Conservation (phyloP, 2,329 filamentous ascomycete species). For the Beauveria scarabaeidicola region DNA sequence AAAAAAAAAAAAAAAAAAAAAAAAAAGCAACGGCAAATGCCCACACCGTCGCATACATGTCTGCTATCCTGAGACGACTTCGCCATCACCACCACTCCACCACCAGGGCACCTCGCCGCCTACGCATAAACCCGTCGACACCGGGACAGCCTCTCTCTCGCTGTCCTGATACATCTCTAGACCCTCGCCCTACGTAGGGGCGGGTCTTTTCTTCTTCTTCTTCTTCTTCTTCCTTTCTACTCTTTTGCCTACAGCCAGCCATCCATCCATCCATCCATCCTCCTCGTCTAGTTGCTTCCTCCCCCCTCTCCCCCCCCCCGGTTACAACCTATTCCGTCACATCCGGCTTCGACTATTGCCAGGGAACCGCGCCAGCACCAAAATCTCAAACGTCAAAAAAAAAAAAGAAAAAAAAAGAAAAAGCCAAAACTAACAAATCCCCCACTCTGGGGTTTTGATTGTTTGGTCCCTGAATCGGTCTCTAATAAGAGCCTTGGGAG, state of each 20-base stretch:
- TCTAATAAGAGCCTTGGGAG: neutral
- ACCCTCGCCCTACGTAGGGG: neutral
- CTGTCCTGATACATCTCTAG: neutral
- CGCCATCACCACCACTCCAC: neutral
- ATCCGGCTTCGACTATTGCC: neutral
- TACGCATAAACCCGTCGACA: neutral
- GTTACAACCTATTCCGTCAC: neutral
- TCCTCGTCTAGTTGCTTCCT: neutral
- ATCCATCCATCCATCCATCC: too few species aligned
- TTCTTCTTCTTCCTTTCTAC: neutral
- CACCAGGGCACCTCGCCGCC: neutral
- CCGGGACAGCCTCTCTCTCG: neutral
- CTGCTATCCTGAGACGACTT: conserved; percentile 8
- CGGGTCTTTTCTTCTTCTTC: too few species aligned
- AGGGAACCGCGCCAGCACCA: neutral
- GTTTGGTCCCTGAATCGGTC: neutral
- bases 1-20: neutral
- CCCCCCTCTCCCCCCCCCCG: neutral
- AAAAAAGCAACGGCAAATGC: neutral
- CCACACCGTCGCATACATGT: conserved; percentile 6
- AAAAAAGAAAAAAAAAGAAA: neutral
- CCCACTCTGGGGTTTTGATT: neutral
- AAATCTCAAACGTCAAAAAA: conserved; percentile 1
- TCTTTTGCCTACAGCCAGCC: neutral
- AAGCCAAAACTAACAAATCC: neutral